Percentiles rank a stretch among this genome's conserved stretches.
These are phyloP conservation scores for Bipolaris sorokiniana DNA, from an alignment of 2,329 filamentous ascomycete genomes.

Conservation along the genomic window DNA sequence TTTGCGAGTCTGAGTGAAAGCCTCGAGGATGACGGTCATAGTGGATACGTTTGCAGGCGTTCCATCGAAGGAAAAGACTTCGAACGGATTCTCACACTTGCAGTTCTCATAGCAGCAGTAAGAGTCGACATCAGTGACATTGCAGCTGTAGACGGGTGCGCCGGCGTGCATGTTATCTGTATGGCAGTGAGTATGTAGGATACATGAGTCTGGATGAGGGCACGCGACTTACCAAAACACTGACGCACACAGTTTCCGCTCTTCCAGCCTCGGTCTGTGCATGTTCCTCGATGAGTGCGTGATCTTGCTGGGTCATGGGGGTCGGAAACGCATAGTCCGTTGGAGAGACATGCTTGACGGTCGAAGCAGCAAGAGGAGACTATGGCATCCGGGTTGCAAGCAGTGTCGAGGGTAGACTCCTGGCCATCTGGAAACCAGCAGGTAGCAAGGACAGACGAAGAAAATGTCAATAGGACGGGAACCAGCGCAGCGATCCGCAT, in stretches of 20 bases:
- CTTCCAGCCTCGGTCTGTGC: slow-evolving; percentile 36
- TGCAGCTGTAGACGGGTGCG: slow-evolving; percentile 35
- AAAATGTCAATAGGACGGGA: background rate
- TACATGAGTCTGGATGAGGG: background rate
- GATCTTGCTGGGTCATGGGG: slow-evolving; percentile 28
- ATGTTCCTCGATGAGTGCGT: slow-evolving; percentile 35
- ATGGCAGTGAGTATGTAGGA: slow-evolving; percentile 4
- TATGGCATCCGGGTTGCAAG: slow-evolving; percentile 24
- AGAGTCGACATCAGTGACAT: slow-evolving; percentile 28
- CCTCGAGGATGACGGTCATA: slow-evolving; percentile 36
- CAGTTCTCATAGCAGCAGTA: slow-evolving; percentile 40
- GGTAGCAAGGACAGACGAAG: slow-evolving; percentile 13
- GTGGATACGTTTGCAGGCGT: slow-evolving; percentile 30
- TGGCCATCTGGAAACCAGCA: slow-evolving; percentile 29
- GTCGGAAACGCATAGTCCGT: slow-evolving; percentile 38
- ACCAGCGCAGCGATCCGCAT: slow-evolving; percentile 2
- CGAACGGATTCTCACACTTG: slow-evolving; percentile 27
- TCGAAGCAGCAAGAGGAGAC: slow-evolving; percentile 37
- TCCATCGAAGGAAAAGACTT: slow-evolving; percentile 28
- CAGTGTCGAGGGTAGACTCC: slow-evolving; percentile 18
- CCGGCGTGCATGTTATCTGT: slow-evolving; percentile 33
- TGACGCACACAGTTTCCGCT: slow-evolving; percentile 33
- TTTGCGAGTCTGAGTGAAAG: slow-evolving; percentile 28
- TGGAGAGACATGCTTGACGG: slow-evolving; percentile 40
- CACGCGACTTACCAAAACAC: slow-evolving; percentile 23